Percentiles rank a stretch among this genome's conserved stretches.
Conservation (phyloP, 139 green algal species). For the Astrephomene gubernaculifera region DNA sequence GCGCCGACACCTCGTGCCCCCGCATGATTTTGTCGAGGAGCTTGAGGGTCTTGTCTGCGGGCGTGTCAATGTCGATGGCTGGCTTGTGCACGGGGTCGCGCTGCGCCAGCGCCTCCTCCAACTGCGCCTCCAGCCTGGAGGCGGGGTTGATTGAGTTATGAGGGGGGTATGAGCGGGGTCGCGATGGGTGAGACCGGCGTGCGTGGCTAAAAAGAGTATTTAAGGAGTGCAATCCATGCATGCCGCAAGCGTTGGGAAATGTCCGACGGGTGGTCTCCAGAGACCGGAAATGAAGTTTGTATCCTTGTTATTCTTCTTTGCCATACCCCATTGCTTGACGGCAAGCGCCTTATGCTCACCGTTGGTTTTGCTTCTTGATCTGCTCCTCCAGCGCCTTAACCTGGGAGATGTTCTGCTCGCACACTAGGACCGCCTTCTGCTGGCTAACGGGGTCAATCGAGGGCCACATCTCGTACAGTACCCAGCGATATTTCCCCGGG, state of each 20-base stretch:
- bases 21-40: slow-evolving; percentile 72
- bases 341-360: too few species aligned
- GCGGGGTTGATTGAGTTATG: too few species aligned
- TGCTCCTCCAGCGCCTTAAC: slow-evolving; percentile 71
- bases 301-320: too few species aligned
- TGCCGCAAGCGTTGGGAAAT: too few species aligned
- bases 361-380: slow-evolving; percentile 68
- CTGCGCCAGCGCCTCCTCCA: slow-evolving; percentile 61
- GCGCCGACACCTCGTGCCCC: slow-evolving; percentile 51
- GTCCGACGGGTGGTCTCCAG: too few species aligned
- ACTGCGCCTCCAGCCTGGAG: slow-evolving; percentile 58
- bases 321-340: too few species aligned
- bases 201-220: too few species aligned
- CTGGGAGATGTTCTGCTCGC: slow-evolving; percentile 76
- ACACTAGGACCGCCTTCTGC: slow-evolving; percentile 63
- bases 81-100: slow-evolving; percentile 57
- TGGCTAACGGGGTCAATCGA: slow-evolving; percentile 65
- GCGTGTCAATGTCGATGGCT: slow-evolving; percentile 71
- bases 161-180: too few species aligned
- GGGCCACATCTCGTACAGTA: slow-evolving; percentile 76
- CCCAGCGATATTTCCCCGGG: slow-evolving; percentile 72
- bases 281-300: too few species aligned
- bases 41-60: slow-evolving; percentile 74
- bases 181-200: too few species aligned
- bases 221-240: too few species aligned